These are phyloP conservation scores for Carex littledalei DNA, from an alignment of 176 grass and related monocot species.

Conservation along the genomic window DNA sequence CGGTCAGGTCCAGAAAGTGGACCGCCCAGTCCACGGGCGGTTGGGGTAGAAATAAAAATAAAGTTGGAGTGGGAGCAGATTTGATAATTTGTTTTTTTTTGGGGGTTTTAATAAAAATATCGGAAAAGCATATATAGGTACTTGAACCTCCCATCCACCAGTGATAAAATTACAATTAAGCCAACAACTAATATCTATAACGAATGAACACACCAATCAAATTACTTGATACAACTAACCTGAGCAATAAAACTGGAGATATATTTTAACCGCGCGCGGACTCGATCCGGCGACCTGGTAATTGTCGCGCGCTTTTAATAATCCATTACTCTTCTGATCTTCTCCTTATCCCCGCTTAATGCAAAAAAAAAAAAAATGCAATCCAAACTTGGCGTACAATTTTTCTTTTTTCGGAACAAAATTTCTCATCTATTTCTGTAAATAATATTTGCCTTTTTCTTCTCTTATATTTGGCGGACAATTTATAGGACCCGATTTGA, in stretches of 20 bases:
- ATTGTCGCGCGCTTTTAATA: background rate
- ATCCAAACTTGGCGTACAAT: background rate
- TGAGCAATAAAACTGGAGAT: background rate
- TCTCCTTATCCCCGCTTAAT: background rate
- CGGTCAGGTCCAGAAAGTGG: too few species aligned
- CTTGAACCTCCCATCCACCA: too few species aligned
- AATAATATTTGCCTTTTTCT: background rate
- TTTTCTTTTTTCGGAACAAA: background rate
- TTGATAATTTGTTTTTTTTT: too few species aligned
- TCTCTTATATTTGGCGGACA: background rate
- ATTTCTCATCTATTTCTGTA: background rate
- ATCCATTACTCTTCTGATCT: background rate
- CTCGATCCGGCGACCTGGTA: background rate
- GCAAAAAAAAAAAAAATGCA: background rate
- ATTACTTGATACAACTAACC: too few species aligned
- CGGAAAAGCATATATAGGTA: too few species aligned
- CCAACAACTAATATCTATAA: too few species aligned
- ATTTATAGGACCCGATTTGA: conserved; percentile 3
- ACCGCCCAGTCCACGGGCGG: too few species aligned
- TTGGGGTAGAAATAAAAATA: too few species aligned
- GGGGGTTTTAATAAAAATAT: too few species aligned
- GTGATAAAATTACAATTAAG: too few species aligned
- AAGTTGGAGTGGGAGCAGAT: too few species aligned
- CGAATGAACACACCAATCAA: too few species aligned
- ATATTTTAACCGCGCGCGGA: background rate